Percentiles rank a stretch among this genome's conserved stretches.
Conservation (phyloP, 768 basidiomycete genomes). For the Pleurotus ostreatus region DNA sequence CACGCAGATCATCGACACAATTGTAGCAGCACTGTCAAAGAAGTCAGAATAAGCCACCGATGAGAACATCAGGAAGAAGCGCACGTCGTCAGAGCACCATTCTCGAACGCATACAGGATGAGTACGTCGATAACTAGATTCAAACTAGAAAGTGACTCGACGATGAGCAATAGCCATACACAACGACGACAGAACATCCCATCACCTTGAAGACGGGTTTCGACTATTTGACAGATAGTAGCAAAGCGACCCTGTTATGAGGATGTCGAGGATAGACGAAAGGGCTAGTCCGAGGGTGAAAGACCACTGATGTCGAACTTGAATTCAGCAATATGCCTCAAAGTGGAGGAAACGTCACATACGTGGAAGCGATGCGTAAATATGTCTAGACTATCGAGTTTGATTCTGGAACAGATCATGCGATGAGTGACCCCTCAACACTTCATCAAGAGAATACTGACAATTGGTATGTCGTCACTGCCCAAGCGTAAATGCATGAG, state of each 20-base stretch:
- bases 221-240: conserved; percentile 36
- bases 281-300: conserved; percentile 49
- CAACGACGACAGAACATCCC: neutral
- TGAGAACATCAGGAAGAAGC: neutral
- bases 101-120: conserved; percentile 51
- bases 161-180: neutral
- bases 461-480: conserved; percentile 26
- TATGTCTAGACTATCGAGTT: conserved; percentile 21
- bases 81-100: conserved; percentile 46
- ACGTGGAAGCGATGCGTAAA: conserved; percentile 17
- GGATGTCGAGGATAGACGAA: conserved; percentile 44
- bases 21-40: conserved; percentile 31
- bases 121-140: conserved; percentile 43
- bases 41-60: neutral
- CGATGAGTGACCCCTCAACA: neutral
- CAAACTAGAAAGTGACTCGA: conserved; percentile 24
- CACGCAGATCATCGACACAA: conserved; percentile 45
- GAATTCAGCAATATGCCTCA: conserved; percentile 9
- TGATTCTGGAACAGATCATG: conserved; percentile 25
- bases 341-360: neutral
- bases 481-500: neutral
- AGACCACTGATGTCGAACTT: conserved; percentile 30
- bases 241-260: conserved; percentile 43
- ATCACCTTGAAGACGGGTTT: conserved; percentile 34
- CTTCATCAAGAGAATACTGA: conserved; percentile 8